These are phyloP conservation scores for Nissolia schottii DNA, from an alignment of 306 rosid species.

Conservation along the genomic window DNA sequence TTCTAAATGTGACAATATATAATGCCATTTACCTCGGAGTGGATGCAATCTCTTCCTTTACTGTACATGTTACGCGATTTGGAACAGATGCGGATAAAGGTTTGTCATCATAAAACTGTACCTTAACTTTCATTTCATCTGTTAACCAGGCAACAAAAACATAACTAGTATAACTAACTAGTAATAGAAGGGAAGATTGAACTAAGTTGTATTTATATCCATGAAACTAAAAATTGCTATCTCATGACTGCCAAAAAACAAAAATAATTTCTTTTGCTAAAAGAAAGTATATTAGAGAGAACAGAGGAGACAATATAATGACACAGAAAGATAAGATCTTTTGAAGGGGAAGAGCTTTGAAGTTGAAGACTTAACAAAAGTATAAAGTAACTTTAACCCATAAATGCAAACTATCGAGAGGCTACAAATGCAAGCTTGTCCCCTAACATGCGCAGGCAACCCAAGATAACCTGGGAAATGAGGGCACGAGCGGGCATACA, in stretches of 20 bases:
- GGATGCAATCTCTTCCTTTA: constrained; percentile 79
- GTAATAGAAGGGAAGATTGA: neutral
- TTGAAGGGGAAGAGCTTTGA: neutral
- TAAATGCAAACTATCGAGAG: neutral
- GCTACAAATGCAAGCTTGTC: neutral
- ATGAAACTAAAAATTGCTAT: constrained; percentile 9
- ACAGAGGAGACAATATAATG: constrained; percentile 4
- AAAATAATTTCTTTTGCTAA: neutral
- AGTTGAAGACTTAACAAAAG: neutral
- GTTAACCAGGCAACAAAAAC: constrained; percentile 30
- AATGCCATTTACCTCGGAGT: constrained; percentile 55
- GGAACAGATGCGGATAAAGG: constrained; percentile 91
- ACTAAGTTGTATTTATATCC: neutral
- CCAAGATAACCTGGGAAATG: neutral
- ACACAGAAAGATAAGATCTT: neutral
- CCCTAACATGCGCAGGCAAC: neutral
- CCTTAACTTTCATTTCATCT: constrained; percentile 87
- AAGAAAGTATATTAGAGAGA: neutral
- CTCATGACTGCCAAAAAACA: neutral
- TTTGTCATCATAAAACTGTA: constrained; percentile 68
- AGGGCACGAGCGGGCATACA: neutral
- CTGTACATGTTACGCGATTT: constrained; percentile 70
- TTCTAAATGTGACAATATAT: neutral
- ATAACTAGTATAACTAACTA: constrained; percentile 7
- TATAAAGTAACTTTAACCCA: neutral